Conservation (phyloP, 2,329 filamentous ascomycete genomes). For the Trichoderma sp. region DNA sequence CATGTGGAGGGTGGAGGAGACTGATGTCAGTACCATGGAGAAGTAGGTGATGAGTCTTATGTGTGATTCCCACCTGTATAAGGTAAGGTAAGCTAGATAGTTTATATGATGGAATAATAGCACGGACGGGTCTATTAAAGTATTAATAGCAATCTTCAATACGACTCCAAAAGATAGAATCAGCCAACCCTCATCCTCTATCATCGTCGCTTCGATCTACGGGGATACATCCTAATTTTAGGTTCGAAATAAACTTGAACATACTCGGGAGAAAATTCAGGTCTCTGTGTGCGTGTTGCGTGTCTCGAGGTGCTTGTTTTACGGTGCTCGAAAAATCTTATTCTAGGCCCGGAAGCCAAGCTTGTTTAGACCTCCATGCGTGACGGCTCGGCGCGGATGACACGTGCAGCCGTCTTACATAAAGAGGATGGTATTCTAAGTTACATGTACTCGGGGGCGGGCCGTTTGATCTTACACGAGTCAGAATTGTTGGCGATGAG, state of each 20-base stretch:
- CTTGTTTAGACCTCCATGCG: not conserved
- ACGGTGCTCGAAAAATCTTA: not conserved
- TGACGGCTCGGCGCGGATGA: constrained; percentile 16
- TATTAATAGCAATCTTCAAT: not conserved
- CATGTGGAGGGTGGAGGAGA: constrained; percentile 86
- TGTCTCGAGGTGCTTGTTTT: not conserved
- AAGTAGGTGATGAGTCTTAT: constrained; percentile 19
- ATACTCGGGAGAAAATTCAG: not conserved
- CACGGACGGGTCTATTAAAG: not conserved
- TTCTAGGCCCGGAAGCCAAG: not conserved
- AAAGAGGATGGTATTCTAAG: not conserved
- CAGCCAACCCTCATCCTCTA: not conserved
- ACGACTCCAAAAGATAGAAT: not conserved
- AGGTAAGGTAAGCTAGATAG: not conserved
- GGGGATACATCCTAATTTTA: not conserved
- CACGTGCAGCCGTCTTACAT: not conserved
- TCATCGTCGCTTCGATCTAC: not conserved
- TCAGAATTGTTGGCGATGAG: not conserved
- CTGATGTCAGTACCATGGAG: constrained; percentile 65
- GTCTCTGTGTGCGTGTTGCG: not conserved
- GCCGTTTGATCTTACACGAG: not conserved
- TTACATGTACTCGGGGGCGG: not conserved
- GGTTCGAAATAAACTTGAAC: not conserved
- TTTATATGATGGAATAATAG: not conserved
- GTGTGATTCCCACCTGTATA: not conserved